Evolutionary conservation across 2,329 filamentous ascomycete species (phyloP).

Genomic region (Harringtonia lauricola): DNA sequence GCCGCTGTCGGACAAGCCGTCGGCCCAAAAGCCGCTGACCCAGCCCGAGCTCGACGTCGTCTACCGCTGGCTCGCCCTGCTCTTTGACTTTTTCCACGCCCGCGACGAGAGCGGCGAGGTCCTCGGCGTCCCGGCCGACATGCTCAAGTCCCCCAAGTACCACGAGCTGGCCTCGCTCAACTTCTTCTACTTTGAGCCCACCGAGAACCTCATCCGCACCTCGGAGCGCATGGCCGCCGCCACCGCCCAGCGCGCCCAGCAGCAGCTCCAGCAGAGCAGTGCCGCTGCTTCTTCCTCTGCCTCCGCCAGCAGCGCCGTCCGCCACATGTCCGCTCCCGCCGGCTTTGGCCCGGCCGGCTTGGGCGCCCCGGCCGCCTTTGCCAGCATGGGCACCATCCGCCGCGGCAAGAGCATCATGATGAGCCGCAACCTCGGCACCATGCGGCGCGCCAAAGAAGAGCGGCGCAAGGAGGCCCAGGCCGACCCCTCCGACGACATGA

Average conservation of each 20-base stretch:
- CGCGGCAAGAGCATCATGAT: conserved; percentile 80
- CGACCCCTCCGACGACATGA: conserved; percentile 97
- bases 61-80: conserved; percentile 83
- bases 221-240: conserved; percentile 92
- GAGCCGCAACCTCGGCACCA: conserved; percentile 86
- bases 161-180: conserved; percentile 93
- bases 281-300: conserved; percentile 15
- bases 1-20: conserved; percentile 88
- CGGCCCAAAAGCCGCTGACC: conserved; percentile 68
- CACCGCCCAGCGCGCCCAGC: conserved; percentile 63
- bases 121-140: conserved; percentile 78
- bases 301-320: conserved; percentile 50
- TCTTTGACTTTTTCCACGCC: conserved; percentile 93
- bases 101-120: conserved; percentile 74
- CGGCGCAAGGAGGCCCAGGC: conserved; percentile 92
- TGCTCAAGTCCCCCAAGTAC: conserved; percentile 95
- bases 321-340: conserved; percentile 28
- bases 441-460: conserved; percentile 92
- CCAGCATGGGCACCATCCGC: conserved; percentile 58
- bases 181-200: conserved; percentile 96
- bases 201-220: conserved; percentile 84
- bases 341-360: conserved; percentile 42
- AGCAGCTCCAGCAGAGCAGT: conserved; percentile 46
- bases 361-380: conserved; percentile 40
- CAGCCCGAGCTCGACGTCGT: conserved; percentile 89